Evolutionary conservation across 1,284 basidiomycete genomes (phyloP).

Genomic region (Microbotryum saponariae): DNA sequence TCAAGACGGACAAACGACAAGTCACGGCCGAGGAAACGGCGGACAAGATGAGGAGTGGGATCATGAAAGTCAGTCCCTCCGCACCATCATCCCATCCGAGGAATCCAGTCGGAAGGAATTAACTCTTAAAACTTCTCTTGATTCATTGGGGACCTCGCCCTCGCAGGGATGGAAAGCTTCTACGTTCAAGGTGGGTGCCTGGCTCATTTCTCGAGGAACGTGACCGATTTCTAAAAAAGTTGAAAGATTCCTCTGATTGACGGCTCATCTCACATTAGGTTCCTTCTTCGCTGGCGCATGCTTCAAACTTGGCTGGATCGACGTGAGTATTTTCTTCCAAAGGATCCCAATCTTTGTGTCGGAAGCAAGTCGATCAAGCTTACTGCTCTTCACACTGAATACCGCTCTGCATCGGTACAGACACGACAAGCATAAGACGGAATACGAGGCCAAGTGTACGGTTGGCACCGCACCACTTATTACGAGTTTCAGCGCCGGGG

Average conservation of each 20-base stretch:
- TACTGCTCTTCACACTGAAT: too few species aligned
- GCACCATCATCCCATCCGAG: too few species aligned
- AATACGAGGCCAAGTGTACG: slow-evolving; percentile 25
- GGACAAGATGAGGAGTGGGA: background rate
- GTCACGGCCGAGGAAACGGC: slow-evolving; percentile 25
- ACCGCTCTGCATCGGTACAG: background rate
- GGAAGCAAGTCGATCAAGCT: too few species aligned
- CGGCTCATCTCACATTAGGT: too few species aligned
- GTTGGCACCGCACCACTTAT: background rate
- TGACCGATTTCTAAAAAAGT: background rate
- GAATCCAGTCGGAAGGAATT: too few species aligned
- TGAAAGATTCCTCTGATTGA: too few species aligned
- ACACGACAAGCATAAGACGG: slow-evolving; percentile 27
- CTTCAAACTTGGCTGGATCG: slow-evolving; percentile 15
- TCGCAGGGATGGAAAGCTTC: slow-evolving; percentile 25
- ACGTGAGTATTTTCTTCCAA: background rate
- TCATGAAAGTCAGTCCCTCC: background rate
- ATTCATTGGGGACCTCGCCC: too few species aligned
- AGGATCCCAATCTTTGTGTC: background rate
- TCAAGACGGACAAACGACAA: slow-evolving; percentile 23
- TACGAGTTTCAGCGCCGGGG: background rate
- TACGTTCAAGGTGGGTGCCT: slow-evolving; percentile 20
- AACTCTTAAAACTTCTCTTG: too few species aligned
- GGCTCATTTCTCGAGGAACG: slow-evolving; percentile 17
- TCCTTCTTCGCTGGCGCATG: too few species aligned